phyloP scores from a whole-genome alignment of 495 filamentous ascomycete species.

The Rostrohypoxylon terebratum region DNA sequence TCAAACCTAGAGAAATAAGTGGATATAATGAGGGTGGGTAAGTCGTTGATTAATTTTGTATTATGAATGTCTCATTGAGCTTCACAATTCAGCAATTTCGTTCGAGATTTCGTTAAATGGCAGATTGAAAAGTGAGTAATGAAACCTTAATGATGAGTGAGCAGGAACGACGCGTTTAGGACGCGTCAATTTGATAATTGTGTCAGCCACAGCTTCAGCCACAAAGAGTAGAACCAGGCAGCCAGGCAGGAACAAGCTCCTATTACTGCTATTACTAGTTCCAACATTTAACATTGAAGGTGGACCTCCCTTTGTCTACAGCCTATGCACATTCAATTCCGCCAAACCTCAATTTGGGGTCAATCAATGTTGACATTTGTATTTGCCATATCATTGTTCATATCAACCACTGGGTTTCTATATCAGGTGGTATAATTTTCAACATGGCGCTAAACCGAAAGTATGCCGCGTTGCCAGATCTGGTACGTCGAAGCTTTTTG shows the following conservation, averaged over 20 bases:
- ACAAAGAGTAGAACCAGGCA: neutral
- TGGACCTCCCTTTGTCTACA: neutral
- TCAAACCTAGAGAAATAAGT: neutral
- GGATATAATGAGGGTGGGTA: conserved; percentile 7
- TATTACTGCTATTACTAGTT: too few species aligned
- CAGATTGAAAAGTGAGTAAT: neutral
- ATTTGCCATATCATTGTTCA: neutral
- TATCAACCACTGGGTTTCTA: neutral
- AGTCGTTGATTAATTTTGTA: neutral
- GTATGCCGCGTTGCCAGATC: conserved; percentile 86
- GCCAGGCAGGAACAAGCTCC: neutral
- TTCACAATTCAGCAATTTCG: neutral
- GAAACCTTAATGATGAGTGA: neutral
- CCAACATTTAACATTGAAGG: too few species aligned
- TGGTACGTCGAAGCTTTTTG: conserved; percentile 65
- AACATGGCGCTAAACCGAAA: conserved; percentile 70
- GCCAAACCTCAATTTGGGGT: neutral
- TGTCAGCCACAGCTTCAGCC: conserved; percentile 26
- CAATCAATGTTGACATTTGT: neutral
- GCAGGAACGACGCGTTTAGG: conserved; percentile 29
- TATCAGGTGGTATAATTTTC: neutral
- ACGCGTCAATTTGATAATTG: conserved; percentile 13
- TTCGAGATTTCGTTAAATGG: neutral
- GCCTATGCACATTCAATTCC: neutral
- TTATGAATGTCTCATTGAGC: neutral